phyloP scores from a whole-genome alignment of 345 rosid genomes.

The Excoecaria agallocha region DNA sequence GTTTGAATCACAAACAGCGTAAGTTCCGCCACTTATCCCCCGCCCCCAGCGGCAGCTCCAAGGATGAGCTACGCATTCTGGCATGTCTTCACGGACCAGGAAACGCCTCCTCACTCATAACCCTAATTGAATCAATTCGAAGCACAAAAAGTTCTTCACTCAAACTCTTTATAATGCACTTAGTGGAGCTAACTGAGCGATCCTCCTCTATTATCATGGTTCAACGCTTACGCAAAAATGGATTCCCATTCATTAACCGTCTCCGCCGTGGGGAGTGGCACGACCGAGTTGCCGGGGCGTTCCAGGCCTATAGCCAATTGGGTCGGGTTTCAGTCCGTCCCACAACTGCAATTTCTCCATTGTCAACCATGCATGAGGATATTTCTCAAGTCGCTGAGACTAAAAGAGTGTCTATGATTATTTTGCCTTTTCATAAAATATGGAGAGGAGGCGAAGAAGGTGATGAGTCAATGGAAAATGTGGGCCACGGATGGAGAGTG shows the following conservation, averaged over 20 bases:
- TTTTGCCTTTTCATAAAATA: conserved; percentile 72
- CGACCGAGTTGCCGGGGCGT: conserved; percentile 52
- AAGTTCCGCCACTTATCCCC: conserved; percentile 27
- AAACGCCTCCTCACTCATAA: conserved; percentile 60
- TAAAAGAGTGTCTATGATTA: conserved; percentile 56
- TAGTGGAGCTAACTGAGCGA: conserved; percentile 76
- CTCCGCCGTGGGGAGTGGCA: conserved; percentile 51
- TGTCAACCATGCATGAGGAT: conserved; percentile 73
- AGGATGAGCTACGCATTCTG: conserved; percentile 56
- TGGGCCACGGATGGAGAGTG: conserved; percentile 79
- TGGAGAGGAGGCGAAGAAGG: conserved; percentile 55
- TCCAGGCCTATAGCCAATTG: conserved; percentile 67
- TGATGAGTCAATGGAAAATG: conserved; percentile 41
- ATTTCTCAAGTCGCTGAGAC: conserved; percentile 75
- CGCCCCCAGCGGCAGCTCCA: conserved; percentile 27
- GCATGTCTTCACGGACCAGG: conserved; percentile 70
- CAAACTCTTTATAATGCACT: conserved; percentile 72
- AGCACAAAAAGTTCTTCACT: conserved; percentile 55
- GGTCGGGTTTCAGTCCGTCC: conserved; percentile 65
- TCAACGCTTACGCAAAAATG: conserved; percentile 59
- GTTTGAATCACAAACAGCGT: too few relatives aligned
- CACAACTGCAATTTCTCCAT: conserved; percentile 54
- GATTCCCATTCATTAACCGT: conserved; percentile 65
- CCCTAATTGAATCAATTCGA: conserved; percentile 59
- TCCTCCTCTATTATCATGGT: conserved; percentile 74